A percentile compares a stretch with the other conserved stretches of the same genome.
These are phyloP conservation scores for Eimeria maxima DNA, from an alignment of 169 alveolate species.

Conservation along the genomic window DNA sequence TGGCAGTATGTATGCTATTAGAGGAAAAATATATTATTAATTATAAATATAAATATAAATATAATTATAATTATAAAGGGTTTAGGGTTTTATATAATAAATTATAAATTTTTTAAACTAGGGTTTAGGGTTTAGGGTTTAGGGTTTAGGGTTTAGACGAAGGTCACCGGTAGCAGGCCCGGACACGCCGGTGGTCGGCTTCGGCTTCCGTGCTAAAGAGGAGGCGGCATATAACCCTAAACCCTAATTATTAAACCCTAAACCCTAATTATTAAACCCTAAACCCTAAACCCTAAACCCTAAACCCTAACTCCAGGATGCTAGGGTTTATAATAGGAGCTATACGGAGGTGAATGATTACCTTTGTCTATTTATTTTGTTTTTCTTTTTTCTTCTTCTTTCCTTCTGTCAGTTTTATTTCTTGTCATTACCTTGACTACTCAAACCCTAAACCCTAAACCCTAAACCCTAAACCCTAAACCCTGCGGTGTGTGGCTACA, in stretches of 20 bases:
- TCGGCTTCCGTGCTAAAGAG: not conserved
- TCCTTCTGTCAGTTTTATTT: not conserved
- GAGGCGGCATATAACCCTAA: too few species aligned
- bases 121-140: constrained; percentile 40
- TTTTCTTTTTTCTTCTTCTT: not conserved
- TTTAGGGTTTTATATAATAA: too few species aligned
- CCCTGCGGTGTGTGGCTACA: not conserved
- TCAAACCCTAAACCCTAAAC: not conserved
- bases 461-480: not conserved
- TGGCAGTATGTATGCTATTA: too few species aligned
- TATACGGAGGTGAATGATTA: not conserved
- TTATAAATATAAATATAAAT: too few species aligned
- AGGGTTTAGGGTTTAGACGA: not conserved
- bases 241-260: too few species aligned
- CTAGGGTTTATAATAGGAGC: not conserved
- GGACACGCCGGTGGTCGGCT: not conserved
- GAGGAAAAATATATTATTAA: too few species aligned
- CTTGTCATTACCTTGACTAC: not conserved
- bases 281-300: not conserved
- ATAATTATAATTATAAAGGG: too few species aligned
- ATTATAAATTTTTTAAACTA: not conserved
- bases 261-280: not conserved
- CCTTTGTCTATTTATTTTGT: not conserved
- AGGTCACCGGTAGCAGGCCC: not conserved
- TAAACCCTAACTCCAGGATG: not conserved